A percentile compares a stretch with the other conserved stretches of the same genome.
Conservation (phyloP, 1,284 basidiomycete species). For the Tilletia walkeri region DNA sequence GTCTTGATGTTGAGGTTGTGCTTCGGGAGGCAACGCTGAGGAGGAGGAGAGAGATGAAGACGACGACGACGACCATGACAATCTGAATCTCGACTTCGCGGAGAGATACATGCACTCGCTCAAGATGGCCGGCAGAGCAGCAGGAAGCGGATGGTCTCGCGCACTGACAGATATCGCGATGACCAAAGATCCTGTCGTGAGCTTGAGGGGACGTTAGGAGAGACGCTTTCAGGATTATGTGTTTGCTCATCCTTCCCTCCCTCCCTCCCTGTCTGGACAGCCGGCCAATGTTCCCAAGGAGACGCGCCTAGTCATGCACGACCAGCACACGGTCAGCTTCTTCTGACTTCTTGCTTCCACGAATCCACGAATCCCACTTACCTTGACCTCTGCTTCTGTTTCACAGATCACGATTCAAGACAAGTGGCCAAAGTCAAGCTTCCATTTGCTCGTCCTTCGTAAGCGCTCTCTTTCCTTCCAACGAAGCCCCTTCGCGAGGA, state of each 20-base stretch:
- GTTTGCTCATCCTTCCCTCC: neutral
- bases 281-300: no score
- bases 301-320: no score
- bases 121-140: slow-evolving; percentile 2
- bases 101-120: neutral
- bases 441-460: slow-evolving; percentile 16
- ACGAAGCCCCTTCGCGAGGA: neutral
- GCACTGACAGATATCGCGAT: slow-evolving; percentile 8
- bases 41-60: neutral
- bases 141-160: neutral
- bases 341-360: neutral
- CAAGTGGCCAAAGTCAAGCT: slow-evolving; percentile 21
- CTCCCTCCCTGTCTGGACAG: neutral
- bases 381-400: no score
- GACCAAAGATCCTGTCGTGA: slow-evolving; percentile 7
- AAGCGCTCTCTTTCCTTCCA: neutral
- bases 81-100: neutral
- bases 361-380: no score
- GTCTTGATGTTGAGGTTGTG: no score
- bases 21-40: neutral
- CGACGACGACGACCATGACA: neutral
- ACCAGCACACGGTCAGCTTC: no score
- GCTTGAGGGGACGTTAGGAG: no score
- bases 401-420: slow-evolving; percentile 3
- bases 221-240: no score